Evolutionary conservation across 2,329 filamentous ascomycete species (phyloP).

Genomic region (Ascochyta viciae-villosae): DNA sequence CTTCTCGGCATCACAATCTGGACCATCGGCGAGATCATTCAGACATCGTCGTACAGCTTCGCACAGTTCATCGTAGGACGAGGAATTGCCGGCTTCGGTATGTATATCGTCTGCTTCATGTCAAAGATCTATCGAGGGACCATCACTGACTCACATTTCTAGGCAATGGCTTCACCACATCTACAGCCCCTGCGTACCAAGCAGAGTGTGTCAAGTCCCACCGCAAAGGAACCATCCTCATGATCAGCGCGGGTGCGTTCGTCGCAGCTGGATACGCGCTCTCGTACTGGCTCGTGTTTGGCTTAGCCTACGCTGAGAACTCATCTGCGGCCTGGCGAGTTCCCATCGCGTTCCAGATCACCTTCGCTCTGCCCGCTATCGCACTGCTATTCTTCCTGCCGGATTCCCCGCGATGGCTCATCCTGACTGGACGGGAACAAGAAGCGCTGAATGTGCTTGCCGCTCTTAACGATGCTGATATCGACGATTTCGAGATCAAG

Average conservation of each 20-base stretch:
- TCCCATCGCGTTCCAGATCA: constrained; percentile 64
- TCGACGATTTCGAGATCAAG: constrained; percentile 34
- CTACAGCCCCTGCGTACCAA: constrained; percentile 62
- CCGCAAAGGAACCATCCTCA: constrained; percentile 55
- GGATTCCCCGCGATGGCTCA: constrained; percentile 66
- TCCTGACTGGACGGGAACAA: constrained; percentile 62
- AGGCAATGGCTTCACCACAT: constrained; percentile 62
- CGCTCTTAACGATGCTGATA: constrained; percentile 39
- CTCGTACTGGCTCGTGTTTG: constrained; percentile 63
- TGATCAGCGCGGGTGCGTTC: constrained; percentile 59
- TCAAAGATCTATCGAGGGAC: constrained; percentile 54
- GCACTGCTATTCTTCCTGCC: constrained; percentile 60
- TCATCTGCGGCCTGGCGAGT: constrained; percentile 57
- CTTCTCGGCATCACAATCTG: constrained; percentile 59
- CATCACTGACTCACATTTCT: background rate
- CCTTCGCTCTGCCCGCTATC: constrained; percentile 62
- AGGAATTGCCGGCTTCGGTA: constrained; percentile 57
- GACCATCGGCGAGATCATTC: constrained; percentile 58
- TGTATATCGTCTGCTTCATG: constrained; percentile 32
- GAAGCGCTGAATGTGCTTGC: constrained; percentile 43
- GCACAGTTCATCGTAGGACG: constrained; percentile 61
- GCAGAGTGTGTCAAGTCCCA: constrained; percentile 55
- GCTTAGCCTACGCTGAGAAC: constrained; percentile 54
- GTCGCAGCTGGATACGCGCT: constrained; percentile 58
- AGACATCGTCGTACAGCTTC: constrained; percentile 55